Conservation (phyloP, 1,139 yeast species). For the Kodamaea anthophila region DNA sequence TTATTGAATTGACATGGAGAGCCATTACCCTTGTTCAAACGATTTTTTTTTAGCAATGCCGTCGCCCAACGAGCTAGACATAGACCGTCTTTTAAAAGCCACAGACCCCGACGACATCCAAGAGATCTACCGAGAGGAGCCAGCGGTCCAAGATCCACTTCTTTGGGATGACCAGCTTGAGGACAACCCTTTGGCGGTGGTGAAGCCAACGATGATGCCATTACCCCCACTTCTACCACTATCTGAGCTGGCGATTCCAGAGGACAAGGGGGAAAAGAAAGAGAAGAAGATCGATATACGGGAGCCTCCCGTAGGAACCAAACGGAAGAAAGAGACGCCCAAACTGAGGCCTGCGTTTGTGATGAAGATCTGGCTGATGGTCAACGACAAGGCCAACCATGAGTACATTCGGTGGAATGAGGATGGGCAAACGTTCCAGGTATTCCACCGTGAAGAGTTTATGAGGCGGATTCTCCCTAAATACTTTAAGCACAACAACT, state of each 20-base stretch:
- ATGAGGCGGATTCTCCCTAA: conserved; percentile 80
- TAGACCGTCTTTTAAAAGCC: conserved; percentile 5
- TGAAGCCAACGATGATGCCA: conserved; percentile 8
- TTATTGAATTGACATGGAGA: too few relatives aligned
- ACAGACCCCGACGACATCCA: conserved; percentile 26
- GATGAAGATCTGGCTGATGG: conserved; percentile 91
- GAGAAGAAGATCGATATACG: neutral
- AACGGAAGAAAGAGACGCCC: conserved; percentile 29
- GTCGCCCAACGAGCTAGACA: conserved; percentile 5
- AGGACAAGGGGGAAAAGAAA: neutral
- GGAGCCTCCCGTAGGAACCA: neutral
- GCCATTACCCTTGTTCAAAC: too few relatives aligned
- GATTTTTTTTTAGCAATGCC: too few relatives aligned
- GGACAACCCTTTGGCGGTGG: conserved; percentile 9
- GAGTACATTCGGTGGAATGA: conserved; percentile 77
- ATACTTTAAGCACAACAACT: conserved; percentile 85
- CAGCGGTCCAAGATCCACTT: conserved; percentile 3
- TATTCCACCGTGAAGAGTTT: conserved; percentile 77
- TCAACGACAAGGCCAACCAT: conserved; percentile 67
- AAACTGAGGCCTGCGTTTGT: conserved; percentile 77
- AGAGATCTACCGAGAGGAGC: conserved; percentile 25
- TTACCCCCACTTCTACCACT: conserved; percentile 32
- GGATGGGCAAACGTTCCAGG: conserved; percentile 82
- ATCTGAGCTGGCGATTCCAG: conserved; percentile 23
- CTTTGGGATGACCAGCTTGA: neutral